Conservation (phyloP, 1,284 basidiomycete species). For the Entoloma clypeatum region DNA sequence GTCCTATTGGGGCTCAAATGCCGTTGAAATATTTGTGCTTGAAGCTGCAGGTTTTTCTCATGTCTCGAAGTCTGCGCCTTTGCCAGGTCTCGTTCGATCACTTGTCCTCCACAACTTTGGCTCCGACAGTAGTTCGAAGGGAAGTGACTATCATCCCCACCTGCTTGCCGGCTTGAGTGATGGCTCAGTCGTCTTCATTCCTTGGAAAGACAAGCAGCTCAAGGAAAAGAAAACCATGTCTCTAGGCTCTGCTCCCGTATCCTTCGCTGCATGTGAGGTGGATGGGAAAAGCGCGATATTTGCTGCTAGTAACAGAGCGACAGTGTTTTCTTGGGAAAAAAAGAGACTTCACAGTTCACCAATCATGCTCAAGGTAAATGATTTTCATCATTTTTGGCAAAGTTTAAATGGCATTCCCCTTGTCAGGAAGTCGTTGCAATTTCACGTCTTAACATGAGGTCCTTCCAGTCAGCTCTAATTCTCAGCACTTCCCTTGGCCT, state of each 20-base stretch:
- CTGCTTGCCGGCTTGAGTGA: constrained; percentile 80
- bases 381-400: background rate
- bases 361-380: constrained; percentile 69
- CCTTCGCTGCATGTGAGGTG: constrained; percentile 48
- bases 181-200: constrained; percentile 70
- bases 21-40: constrained; percentile 55
- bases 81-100: constrained; percentile 65
- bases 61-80: constrained; percentile 40
- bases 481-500: constrained; percentile 56
- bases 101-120: constrained; percentile 69
- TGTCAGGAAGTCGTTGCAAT: constrained; percentile 59
- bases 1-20: constrained; percentile 75
- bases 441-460: constrained; percentile 43
- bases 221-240: constrained; percentile 55
- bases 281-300: constrained; percentile 54
- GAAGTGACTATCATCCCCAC: constrained; percentile 43
- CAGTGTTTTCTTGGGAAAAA: constrained; percentile 64
- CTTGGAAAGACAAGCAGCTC: constrained; percentile 44
- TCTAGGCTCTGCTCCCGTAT: constrained; percentile 69
- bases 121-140: constrained; percentile 31
- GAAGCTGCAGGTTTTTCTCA: constrained; percentile 36
- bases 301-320: constrained; percentile 61
- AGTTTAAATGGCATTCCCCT: constrained; percentile 4
- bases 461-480: constrained; percentile 52
- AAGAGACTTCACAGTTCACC: constrained; percentile 67